Base-by-base conservation (phyloP, 179 eudicot genomes). In the Dionaea muscipula region DNA sequence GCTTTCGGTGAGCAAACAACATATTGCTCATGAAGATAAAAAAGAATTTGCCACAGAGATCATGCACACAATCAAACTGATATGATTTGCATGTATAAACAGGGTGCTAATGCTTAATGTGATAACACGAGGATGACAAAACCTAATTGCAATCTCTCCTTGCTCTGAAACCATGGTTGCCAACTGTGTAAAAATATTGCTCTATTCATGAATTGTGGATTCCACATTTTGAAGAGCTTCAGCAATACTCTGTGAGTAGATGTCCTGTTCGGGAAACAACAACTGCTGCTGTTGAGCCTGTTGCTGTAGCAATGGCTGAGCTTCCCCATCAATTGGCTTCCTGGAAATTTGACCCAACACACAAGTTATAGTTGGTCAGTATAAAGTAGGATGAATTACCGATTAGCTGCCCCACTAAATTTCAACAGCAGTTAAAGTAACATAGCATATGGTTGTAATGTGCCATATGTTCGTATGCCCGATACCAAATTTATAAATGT, bases 151-250 rank as follows among this genome's bases (percentile, higher is more conserved):
- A 72, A 89, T 66, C 61, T 89, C 97, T 61, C 97, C 95, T 74
- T 90, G 97, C 74, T 90, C 85, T 63, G 97, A 86, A 58, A 90
- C 97, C 86, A 86, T 76, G 21, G 85, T 86, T 26, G 97, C 97
- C 73, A 90, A 65, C 49, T 90, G 97, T 26, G 81, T 86, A 67
- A 90, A 90, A 66, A 90, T 90, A 62, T 57, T 80, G 64, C 97
- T 62, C 65, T 86, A 66, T 72, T 90, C 95, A 62, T 90, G 97
- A 68, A 90, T 90, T 52, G 97, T 90, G 48, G 94, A 86, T 66
- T 90, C 97, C 38, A 86, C 97, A 72, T 86, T 86, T 39, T 86
- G 97, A 52, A 90, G 90, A 60, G 97, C 97, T 70, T 90, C 95
- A 70, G 95, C 94, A 75, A 95, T 79, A 69, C 95, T 90, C 69